phyloP scores from a whole-genome alignment of 2,329 filamentous ascomycete species.

The Ophiostoma angusticollis region DNA sequence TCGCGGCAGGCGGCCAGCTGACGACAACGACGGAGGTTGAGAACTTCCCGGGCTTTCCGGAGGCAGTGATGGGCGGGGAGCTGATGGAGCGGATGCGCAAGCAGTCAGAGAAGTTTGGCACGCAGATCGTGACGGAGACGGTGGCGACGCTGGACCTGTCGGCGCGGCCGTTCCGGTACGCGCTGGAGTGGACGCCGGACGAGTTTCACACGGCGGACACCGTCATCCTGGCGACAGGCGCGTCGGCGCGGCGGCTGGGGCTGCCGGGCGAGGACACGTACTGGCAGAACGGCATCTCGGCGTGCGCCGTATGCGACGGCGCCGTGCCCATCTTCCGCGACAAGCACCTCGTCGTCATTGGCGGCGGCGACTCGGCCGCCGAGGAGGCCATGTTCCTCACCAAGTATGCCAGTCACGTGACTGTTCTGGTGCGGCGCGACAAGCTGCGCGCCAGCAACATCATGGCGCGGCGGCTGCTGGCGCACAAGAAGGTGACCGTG shows the following conservation, averaged over 20 bases:
- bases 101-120: slow-evolving; percentile 86
- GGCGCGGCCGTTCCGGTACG: slow-evolving; percentile 77
- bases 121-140: slow-evolving; percentile 85
- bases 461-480: slow-evolving; percentile 75
- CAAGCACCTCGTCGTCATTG: slow-evolving; percentile 90
- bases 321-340: slow-evolving; percentile 95
- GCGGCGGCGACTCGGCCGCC: slow-evolving; percentile 89
- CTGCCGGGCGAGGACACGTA: slow-evolving; percentile 84
- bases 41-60: slow-evolving; percentile 93
- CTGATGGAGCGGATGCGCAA: slow-evolving; percentile 94
- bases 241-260: slow-evolving; percentile 72
- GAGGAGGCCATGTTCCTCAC: slow-evolving; percentile 96
- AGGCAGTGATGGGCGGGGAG: slow-evolving; percentile 72
- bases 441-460: slow-evolving; percentile 77
- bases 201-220: slow-evolving; percentile 80
- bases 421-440: slow-evolving; percentile 80
- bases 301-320: slow-evolving; percentile 94
- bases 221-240: slow-evolving; percentile 89
- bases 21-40: slow-evolving; percentile 98
- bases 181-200: slow-evolving; percentile 76
- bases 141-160: slow-evolving; percentile 79
- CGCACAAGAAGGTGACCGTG: slow-evolving; percentile 82
- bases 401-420: slow-evolving; percentile 93
- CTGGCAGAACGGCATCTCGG: slow-evolving; percentile 95
- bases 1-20: slow-evolving; percentile 88